phyloP scores from a whole-genome alignment of 2,329 filamentous ascomycete species.

The Myriosclerotinia scirpicola region DNA sequence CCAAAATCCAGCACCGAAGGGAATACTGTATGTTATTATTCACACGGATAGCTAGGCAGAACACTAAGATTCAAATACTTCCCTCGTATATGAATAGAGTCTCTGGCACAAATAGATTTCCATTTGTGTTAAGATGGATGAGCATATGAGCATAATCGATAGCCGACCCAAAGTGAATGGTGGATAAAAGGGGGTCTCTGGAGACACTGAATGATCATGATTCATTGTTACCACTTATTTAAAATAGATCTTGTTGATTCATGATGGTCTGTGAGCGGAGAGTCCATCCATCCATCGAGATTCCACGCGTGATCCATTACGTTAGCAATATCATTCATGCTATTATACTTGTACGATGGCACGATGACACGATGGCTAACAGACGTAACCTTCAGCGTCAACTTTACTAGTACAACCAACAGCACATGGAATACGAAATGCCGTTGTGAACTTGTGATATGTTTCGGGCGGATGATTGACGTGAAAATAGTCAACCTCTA shows the following conservation, averaged over 20 bases:
- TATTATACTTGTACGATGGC: not conserved
- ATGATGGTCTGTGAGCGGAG: not conserved
- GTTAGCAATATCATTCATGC: constrained; percentile 13
- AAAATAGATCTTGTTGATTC: not conserved
- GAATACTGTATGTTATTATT: too few relatives aligned
- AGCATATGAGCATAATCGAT: not conserved
- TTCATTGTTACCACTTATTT: not conserved
- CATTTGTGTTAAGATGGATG: constrained; percentile 2
- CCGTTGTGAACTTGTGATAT: constrained; percentile 14
- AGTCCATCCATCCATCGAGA: not conserved
- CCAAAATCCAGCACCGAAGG: not conserved
- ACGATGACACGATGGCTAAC: not conserved
- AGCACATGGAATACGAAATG: not conserved
- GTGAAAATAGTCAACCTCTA: constrained; percentile 6
- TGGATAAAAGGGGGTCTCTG: not conserved
- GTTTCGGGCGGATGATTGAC: not conserved
- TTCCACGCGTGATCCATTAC: not conserved
- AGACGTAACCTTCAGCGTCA: not conserved
- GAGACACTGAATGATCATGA: not conserved
- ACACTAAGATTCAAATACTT: not conserved
- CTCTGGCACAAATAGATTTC: not conserved
- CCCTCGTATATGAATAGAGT: not conserved
- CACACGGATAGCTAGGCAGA: not conserved
- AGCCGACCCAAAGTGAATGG: not conserved
- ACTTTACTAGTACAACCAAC: not conserved